Conservation (phyloP, 768 basidiomycete genomes). For the Panaeolus cyanescens region DNA sequence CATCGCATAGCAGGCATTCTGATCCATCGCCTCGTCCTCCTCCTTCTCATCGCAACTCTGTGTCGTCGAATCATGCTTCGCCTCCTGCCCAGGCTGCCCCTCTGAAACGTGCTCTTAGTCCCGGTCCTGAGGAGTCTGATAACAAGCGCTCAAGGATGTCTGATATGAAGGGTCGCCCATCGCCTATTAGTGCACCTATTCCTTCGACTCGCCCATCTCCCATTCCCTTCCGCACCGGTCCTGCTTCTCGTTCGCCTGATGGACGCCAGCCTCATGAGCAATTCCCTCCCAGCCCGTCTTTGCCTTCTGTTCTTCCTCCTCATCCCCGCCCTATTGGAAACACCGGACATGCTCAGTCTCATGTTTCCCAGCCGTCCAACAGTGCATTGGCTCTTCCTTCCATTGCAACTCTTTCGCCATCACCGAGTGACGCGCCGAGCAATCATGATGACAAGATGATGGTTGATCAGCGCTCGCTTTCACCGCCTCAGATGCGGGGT, state of each 20-base stretch:
- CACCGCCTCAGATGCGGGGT: conserved; percentile 48
- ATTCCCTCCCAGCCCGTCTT: conserved; percentile 54
- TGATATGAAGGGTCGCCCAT: conserved; percentile 46
- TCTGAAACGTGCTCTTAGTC: conserved; percentile 72
- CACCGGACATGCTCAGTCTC: conserved; percentile 41
- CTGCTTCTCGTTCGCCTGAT: conserved; percentile 70
- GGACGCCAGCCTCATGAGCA: conserved; percentile 50
- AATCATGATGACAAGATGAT: conserved; percentile 57
- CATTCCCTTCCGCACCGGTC: conserved; percentile 73
- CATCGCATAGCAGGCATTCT: conserved; percentile 55
- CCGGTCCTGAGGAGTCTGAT: conserved; percentile 56
- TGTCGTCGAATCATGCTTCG: conserved; percentile 70
- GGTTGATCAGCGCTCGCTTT: conserved; percentile 49
- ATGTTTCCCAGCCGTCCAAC: conserved; percentile 29
- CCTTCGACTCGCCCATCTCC: conserved; percentile 70
- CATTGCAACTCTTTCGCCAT: conserved; percentile 67
- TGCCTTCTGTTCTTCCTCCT: conserved; percentile 67
- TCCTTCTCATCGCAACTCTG: conserved; percentile 62
- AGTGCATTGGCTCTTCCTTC: conserved; percentile 60
- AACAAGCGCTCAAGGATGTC: conserved; percentile 69
- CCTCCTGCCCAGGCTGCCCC: conserved; percentile 48
- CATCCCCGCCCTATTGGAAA: conserved; percentile 73
- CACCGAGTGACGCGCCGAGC: conserved; percentile 47
- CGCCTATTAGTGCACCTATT: conserved; percentile 57
- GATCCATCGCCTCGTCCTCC: conserved; percentile 50